Percentiles rank a stretch among this genome's conserved stretches.
These are phyloP conservation scores for Amphirosellinia nigrospora DNA, from an alignment of 495 filamentous ascomycete genomes.

Conservation along the genomic window DNA sequence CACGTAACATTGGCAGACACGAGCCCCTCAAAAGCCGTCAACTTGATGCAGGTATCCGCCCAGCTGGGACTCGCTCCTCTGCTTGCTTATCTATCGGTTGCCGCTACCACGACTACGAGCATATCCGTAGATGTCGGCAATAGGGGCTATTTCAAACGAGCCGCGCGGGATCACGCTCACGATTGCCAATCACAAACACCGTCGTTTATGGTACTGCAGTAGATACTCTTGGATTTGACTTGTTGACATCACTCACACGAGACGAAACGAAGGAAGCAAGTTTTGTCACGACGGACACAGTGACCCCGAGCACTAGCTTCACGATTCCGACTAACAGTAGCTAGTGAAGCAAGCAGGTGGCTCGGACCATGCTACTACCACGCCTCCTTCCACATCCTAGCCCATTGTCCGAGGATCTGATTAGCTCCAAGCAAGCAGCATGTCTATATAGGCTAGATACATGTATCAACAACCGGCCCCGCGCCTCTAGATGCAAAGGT, in stretches of 20 bases:
- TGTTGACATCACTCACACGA: background rate
- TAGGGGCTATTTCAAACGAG: constrained; percentile 3
- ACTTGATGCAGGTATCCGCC: constrained; percentile 19
- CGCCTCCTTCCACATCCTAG: background rate
- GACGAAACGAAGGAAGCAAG: background rate
- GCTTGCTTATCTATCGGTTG: background rate
- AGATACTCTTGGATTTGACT: background rate
- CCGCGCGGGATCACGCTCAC: background rate
- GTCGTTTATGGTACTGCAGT: background rate
- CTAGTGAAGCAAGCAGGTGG: background rate
- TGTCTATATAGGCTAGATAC: background rate
- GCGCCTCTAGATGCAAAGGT: background rate
- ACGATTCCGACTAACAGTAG: background rate
- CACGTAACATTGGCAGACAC: constrained; percentile 15
- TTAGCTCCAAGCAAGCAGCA: no score
- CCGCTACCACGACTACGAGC: background rate
- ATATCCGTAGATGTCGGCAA: background rate
- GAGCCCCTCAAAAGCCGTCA: constrained; percentile 17
- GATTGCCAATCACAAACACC: background rate
- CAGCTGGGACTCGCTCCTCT: constrained; percentile 20
- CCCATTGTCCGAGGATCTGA: background rate
- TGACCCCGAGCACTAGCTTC: background rate
- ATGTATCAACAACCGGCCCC: background rate
- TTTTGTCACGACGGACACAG: background rate
- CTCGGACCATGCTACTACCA: background rate